phyloP scores from a whole-genome alignment of 345 rosid genomes.

The Eucalyptus grandis region DNA sequence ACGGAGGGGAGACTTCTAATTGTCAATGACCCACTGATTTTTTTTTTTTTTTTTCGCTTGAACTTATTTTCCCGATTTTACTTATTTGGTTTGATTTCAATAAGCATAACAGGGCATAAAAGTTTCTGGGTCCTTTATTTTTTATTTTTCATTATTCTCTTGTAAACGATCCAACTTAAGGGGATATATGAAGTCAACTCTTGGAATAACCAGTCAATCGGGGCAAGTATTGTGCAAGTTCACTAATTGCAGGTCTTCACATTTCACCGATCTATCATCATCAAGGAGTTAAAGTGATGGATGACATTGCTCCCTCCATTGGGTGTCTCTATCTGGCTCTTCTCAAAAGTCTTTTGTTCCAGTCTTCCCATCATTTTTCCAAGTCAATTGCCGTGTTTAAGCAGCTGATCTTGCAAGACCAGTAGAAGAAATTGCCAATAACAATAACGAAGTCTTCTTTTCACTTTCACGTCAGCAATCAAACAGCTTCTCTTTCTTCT shows the following conservation, averaged over 20 bases:
- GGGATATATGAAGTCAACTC: not conserved
- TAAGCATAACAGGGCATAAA: not conserved
- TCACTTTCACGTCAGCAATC: too few species aligned
- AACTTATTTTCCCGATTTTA: too few species aligned
- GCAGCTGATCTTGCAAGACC: not conserved
- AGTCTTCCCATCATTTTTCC: not conserved
- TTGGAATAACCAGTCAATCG: not conserved
- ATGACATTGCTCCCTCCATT: not conserved
- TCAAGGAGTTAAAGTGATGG: not conserved
- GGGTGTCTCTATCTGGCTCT: not conserved
- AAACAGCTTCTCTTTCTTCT: too few species aligned
- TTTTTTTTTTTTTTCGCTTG: too few species aligned
- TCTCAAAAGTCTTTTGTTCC: not conserved
- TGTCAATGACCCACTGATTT: not conserved
- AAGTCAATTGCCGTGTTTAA: not conserved
- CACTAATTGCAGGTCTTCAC: not conserved
- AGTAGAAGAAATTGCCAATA: too few species aligned
- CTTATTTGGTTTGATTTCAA: not conserved
- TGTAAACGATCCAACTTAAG: not conserved
- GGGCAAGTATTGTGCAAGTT: not conserved
- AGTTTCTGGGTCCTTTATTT: too few species aligned
- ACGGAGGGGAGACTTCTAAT: too few species aligned
- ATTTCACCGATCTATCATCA: not conserved
- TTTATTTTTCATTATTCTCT: too few species aligned
- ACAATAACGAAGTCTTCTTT: too few species aligned